Base-by-base conservation (phyloP, 768 basidiomycete genomes). In the Nidularia pulvinata region DNA sequence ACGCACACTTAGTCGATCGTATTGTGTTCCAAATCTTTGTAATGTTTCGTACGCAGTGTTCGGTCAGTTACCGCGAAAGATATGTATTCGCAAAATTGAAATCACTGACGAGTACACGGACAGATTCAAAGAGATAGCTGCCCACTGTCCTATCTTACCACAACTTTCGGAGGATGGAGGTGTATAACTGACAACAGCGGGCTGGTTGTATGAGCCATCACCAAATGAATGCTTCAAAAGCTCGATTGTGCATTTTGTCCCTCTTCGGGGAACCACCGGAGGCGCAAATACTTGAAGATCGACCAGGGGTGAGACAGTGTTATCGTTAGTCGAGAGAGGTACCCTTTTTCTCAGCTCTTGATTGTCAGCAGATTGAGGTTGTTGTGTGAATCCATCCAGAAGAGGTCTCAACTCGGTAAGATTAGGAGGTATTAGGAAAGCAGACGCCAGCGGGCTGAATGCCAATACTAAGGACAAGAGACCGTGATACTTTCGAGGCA, bases 121-220 rank as follows among this genome's bases (percentile, higher is more conserved):
- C 50, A 84, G 77, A 61, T 86, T 39, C 37, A 39, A 9, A 39
- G 37, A 83, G 50, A 85, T 75, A 0, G 78, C 81, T 5, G 80
- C 75, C 84, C 85, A 87, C 14, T 80, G 73, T 1, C 85, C 83
- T 10, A 77, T 66, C 6, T 70, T 66, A 25, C 85, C 84, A 58
- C 85, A 39, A 87, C 7, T 47, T 32, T 52, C 14, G 50, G 77
- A 68, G 7, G 75, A 74, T 4, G 83, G 83, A 14, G 85, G 85
- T 36, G 74, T 75, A 56, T 69, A 69, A 5, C 52, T 47, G 2
- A 66, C 62, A 30, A 69, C 49, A 32, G 65, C 62, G 19, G 68
- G 67, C 1, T 58, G 51, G 51, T 62, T 63, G 51, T 51, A 69
- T 7, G 66, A 69, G 9, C 64, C 62, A 44, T 61, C 59, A 33